Base-by-base conservation (phyloP, 202 grass and related monocot genomes). In the Zizania palustris region DNA sequence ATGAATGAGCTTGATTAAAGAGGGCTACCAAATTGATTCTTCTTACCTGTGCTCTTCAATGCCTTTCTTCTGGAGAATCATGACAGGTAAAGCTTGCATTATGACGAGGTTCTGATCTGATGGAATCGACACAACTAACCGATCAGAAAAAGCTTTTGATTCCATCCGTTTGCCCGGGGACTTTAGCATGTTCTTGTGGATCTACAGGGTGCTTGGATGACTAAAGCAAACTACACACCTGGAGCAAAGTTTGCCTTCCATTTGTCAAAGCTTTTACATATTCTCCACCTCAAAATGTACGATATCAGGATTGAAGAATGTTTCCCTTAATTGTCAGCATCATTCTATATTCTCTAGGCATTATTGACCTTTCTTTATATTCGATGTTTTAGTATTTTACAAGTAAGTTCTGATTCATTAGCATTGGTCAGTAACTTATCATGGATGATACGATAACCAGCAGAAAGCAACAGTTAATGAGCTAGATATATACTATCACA, bases 171-270 rank as follows among this genome's bases (percentile, higher is more conserved):
- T 45, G 16, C 11, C 28, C 6, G 1, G 37, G 12, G 58, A 55
- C 74, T 72, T 64, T 0, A 40, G 45, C 68, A 83, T 79, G 74
- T 79, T 74, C 85, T 41, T 9, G 37, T 73, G 13, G 72, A 77
- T 86, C 49, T 45, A 15, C 12, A 74, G 21, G 22, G 16, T 16
- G 20, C 38, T 42, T 56, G 12, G 18, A 40, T 20, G 45, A 22
- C 0, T 28, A 54, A 41, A 50, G 39, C 35, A 65, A 13, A 67
- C 51, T 7, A 39, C n/a, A 5, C 33, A 49, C 18, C 80, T 58
- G 73, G 65, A 75, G 15, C 11, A 61, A 43, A 33, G 14, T 65
- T 54, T 21, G 11, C 15, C 49, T 66, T 59, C 45, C 41, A 41
- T 43, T 42, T 72, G 35, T 72, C 9, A 22, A 82, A 13, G 40